Base-by-base conservation (phyloP, 176 grass and related monocot genomes). In the Dendrocalamus sinicus region DNA sequence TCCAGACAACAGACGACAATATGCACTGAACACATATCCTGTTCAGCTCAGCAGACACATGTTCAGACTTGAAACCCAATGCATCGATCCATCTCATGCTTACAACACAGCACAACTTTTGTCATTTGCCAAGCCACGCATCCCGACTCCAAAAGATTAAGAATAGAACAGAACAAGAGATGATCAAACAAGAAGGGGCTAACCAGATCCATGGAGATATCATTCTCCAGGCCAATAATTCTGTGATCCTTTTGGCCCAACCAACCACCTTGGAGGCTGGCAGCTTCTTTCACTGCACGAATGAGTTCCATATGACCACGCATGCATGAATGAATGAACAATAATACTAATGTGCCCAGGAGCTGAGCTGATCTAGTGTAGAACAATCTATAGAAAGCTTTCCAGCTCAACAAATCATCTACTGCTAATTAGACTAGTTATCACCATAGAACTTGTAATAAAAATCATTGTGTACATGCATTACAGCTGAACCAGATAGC, bases 161-260 rank as follows among this genome's bases (percentile, higher is more conserved):
- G 12, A 71, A n/a, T 2, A 53, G 32, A 19, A 52, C 8, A 32
- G 24, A 74, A 74, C 15, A 74, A 15, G 8, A 32, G 14, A 14
- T 6, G 1, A 15, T 52, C 7, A 74, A 11, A 14, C 12, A 22
- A n/a, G 15, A 51, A 48, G 24, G n/a, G 24, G 59, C 22, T 15
- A 15, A 63, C 4, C 45, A 48, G 37, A 35, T 60, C 67, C 14
- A 46, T 59, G 12, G 54, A 62, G n/a, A 61, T 2, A 14, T 61
- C 57, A 12, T 46, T 78, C 40, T 78, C 59, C 40, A 30, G 19
- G 17, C 53, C 26, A 83, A 72, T 72, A 72, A 83, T 72, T 72
- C 3, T 59, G 14, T 1, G 39, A 62, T 45, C 20, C 39, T 72
- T 43, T 44, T 60, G 52, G 67, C 4, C 54, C 53, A 73, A 30